Evolutionary conservation across 169 alveolate genomes (phyloP).

Genomic region (Babesia bigemina): DNA sequence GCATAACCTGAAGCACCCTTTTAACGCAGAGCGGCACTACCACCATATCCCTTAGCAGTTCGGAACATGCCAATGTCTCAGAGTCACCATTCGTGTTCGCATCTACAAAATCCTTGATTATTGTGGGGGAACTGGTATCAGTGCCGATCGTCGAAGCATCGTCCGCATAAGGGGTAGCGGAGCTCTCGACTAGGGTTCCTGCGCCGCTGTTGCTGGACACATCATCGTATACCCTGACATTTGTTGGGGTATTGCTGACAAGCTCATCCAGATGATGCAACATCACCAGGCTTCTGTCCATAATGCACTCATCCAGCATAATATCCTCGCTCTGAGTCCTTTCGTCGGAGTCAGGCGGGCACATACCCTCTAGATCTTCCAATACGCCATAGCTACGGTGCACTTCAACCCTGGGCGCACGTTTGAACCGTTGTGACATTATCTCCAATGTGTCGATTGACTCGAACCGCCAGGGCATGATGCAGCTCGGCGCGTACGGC

Average conservation of each 20-base stretch:
- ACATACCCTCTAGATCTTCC: neutral
- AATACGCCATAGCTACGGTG: neutral
- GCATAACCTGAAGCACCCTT: conserved; percentile 37
- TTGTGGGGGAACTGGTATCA: neutral
- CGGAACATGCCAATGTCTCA: neutral
- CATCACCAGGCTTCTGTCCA: neutral
- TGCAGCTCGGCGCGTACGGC: conserved; percentile 62
- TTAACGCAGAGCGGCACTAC: conserved; percentile 12
- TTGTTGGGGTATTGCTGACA: neutral
- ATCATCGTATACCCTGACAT: neutral
- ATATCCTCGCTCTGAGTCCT: neutral
- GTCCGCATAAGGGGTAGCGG: neutral
- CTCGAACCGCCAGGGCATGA: conserved; percentile 63
- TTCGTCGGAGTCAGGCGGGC: neutral
- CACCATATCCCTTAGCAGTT: conserved; percentile 15
- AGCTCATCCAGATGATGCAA: neutral
- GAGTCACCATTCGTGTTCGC: neutral
- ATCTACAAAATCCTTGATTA: neutral
- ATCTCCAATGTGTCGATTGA: conserved; percentile 4
- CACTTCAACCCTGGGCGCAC: conserved; percentile 2
- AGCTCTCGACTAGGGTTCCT: neutral
- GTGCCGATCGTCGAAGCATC: neutral
- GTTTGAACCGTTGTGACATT: neutral
- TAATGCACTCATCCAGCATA: neutral
- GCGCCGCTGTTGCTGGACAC: neutral